Conservation (phyloP, 2,329 filamentous ascomycete species). For the Leptosphaerulina australis region DNA sequence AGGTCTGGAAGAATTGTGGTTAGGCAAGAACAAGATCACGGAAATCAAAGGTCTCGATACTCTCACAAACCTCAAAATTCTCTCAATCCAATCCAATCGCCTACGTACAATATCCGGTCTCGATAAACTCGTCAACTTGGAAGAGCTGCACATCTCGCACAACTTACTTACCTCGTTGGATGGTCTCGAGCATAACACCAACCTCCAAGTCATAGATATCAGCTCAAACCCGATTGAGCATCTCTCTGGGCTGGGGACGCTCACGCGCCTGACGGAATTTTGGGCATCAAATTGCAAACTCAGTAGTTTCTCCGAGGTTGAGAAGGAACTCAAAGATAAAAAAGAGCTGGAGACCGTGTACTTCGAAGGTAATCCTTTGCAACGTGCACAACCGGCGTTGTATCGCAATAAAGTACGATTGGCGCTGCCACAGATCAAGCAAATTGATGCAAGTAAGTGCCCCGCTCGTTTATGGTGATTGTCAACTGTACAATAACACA, state of each 20-base stretch:
- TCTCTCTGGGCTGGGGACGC: slow-evolving; percentile 71
- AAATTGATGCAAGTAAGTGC: slow-evolving; percentile 96
- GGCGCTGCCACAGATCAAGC: slow-evolving; percentile 82
- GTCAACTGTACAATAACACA: slow-evolving; percentile 8
- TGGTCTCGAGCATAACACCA: slow-evolving; percentile 61
- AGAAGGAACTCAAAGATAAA: slow-evolving; percentile 79
- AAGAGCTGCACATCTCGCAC: slow-evolving; percentile 95
- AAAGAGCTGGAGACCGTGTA: slow-evolving; percentile 85
- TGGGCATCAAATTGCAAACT: slow-evolving; percentile 94
- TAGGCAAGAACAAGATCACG: slow-evolving; percentile 96
- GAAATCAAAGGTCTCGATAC: slow-evolving; percentile 76
- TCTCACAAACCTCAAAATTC: slow-evolving; percentile 79
- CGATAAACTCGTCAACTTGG: slow-evolving; percentile 72
- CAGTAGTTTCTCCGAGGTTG: slow-evolving; percentile 79
- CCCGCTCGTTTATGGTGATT: not conserved
- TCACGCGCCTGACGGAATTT: slow-evolving; percentile 80
- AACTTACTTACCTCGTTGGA: slow-evolving; percentile 82
- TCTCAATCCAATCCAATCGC: slow-evolving; percentile 95
- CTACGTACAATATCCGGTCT: slow-evolving; percentile 80
- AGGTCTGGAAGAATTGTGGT: slow-evolving; percentile 86
- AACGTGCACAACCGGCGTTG: slow-evolving; percentile 76
- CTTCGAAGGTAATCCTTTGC: slow-evolving; percentile 92
- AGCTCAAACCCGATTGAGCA: slow-evolving; percentile 83
- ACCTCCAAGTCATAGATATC: slow-evolving; percentile 80
- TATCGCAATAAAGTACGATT: slow-evolving; percentile 94